phyloP scores from a whole-genome alignment of 768 basidiomycete species.

The Xanthoconium purpureum region DNA sequence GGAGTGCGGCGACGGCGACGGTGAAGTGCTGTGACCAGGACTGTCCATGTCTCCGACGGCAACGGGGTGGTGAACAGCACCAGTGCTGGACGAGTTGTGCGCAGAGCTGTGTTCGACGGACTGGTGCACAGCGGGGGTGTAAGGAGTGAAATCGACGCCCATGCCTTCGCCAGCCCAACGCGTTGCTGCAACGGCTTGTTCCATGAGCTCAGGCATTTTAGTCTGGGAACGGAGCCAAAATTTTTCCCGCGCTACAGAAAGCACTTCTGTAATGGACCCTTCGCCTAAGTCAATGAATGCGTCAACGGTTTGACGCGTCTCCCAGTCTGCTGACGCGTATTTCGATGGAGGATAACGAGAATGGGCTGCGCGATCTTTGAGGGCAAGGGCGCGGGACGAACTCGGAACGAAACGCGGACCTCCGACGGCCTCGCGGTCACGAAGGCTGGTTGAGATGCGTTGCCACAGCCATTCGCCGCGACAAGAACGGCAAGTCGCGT shows the following conservation, averaged over 20 bases:
- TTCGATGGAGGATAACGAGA: slow-evolving; percentile 28
- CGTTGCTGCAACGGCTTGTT: slow-evolving; percentile 63
- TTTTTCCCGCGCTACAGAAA: slow-evolving; percentile 63
- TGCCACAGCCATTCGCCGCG: slow-evolving; percentile 65
- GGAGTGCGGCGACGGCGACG: slow-evolving; percentile 25
- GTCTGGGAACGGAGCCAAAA: slow-evolving; percentile 66
- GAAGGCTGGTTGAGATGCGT: slow-evolving; percentile 43
- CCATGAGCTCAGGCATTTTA: slow-evolving; percentile 61
- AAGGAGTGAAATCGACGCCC: slow-evolving; percentile 30
- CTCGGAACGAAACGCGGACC: slow-evolving; percentile 35
- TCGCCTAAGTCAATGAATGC: slow-evolving; percentile 74
- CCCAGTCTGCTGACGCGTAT: slow-evolving; percentile 51
- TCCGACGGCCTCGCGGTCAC: slow-evolving; percentile 59
- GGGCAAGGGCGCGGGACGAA: slow-evolving; percentile 11
- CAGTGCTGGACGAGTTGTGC: slow-evolving; percentile 6
- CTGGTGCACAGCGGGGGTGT: slow-evolving; percentile 14
- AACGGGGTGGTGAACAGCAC: slow-evolving; percentile 1
- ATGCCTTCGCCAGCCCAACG: slow-evolving; percentile 40
- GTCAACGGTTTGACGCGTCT: slow-evolving; percentile 63
- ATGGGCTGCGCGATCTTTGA: slow-evolving; percentile 13
- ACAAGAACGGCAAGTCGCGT: slow-evolving; percentile 67
- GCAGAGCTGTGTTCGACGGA: slow-evolving; percentile 7
- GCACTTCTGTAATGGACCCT: slow-evolving; percentile 60
- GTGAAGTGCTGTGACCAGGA: slow-evolving; percentile 25
- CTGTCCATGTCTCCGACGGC: slow-evolving; percentile 10